Evolutionary conservation across 2,329 filamentous ascomycete genomes (phyloP), one percentile per base, ranked within the genome.

Genomic region (Microcyclospora tardicrescens): DNA sequence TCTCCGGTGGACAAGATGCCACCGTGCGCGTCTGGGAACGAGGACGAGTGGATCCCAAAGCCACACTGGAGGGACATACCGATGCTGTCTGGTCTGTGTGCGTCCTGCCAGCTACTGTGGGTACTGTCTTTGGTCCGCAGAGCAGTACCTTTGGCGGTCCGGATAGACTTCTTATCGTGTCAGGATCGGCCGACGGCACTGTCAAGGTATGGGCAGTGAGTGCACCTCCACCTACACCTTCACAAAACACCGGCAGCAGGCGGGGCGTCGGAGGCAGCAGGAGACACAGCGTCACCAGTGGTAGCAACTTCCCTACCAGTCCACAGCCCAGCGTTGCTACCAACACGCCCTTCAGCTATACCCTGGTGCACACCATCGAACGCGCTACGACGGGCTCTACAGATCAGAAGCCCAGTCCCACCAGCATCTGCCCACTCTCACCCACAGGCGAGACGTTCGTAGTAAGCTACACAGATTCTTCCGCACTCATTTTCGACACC

Each of bases 51-150:
- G 91, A 96, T 57, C 86, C 91, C 6, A 96, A 96, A 61, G 86
- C 86, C 2, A 94, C 86, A 0, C 69, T 98, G 3, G 85, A 95
- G 49, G 89, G 87, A 1, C 91, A 96, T 55, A 93, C 82, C 0
- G 91, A 98, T 66, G 85, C 87, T 3, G 85, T 98, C 4, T 98
- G 91, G 91, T 81, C 86, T 2, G 73, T 98, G 2, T 95, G 87
- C 54, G 85, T 96, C 11, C 72, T 98, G 2, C 91, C 91, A 3
- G 78, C 84, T 2, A 89, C 84, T 0, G 72, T 85, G 13, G 84
- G 81, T 2, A 69, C 80, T 19, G 72, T 95, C 2, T 93, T 95
- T 55, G 86, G 87, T 12, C 63, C 69, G 36, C 49, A 53, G 35
- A 54, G 73, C 43, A 81, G 69, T 54, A 73, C 77, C 33, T 84